These are phyloP conservation scores for Trichocomaceae sp. DNA, from an alignment of 2,329 filamentous ascomycete species.

Conservation along the genomic window DNA sequence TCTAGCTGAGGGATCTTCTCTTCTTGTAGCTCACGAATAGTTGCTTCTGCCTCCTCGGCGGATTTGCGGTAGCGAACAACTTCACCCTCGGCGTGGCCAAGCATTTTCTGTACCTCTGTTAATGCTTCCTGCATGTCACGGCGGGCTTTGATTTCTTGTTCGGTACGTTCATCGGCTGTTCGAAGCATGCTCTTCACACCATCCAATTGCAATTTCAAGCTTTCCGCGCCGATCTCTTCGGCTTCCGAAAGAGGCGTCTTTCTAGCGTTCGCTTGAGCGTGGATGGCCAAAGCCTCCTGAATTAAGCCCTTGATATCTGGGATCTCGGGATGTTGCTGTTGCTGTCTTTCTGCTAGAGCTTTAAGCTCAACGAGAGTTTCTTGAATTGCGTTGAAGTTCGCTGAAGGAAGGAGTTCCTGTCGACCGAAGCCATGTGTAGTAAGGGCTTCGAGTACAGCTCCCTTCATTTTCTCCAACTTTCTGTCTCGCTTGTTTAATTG, in stretches of 20 bases:
- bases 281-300: constrained; percentile 50
- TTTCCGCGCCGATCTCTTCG: constrained; percentile 45
- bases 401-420: constrained; percentile 18
- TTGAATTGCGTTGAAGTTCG: constrained; percentile 35
- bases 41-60: constrained; percentile 59
- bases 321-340: constrained; percentile 28
- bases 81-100: constrained; percentile 59
- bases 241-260: constrained; percentile 33
- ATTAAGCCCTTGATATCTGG: constrained; percentile 57
- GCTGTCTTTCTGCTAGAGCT: constrained; percentile 19
- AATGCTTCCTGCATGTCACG: constrained; percentile 65
- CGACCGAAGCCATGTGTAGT: constrained; percentile 36
- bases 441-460: constrained; percentile 61
- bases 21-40: constrained; percentile 58
- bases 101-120: constrained; percentile 63
- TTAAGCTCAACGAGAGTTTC: constrained; percentile 32
- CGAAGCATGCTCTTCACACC: constrained; percentile 65
- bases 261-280: constrained; percentile 46
- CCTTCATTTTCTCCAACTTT: constrained; percentile 72
- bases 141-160: constrained; percentile 57
- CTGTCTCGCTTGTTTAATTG: constrained; percentile 62
- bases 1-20: constrained; percentile 64
- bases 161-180: constrained; percentile 56
- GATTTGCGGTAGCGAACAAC: constrained; percentile 41
- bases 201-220: constrained; percentile 51